phyloP scores from a whole-genome alignment of 164 flowering plant genomes.

The Piper betle region DNA sequence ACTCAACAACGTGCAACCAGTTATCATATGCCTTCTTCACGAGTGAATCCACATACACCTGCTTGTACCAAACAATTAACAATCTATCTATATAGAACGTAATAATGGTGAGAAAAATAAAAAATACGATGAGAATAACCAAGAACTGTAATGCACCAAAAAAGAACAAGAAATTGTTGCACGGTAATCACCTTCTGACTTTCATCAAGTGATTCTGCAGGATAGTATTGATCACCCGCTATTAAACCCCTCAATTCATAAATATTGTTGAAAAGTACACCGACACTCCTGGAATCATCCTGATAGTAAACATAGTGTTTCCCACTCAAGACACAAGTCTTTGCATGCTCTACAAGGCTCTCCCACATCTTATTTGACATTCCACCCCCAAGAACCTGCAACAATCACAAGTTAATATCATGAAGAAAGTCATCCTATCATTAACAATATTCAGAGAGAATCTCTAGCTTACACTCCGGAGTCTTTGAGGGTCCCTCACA shows the following conservation, averaged over 20 bases:
- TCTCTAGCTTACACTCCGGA: slow-evolving; percentile 31
- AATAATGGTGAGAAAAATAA: no score
- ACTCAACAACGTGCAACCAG: no score
- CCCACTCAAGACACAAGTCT: slow-evolving; percentile 41
- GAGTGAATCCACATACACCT: no score
- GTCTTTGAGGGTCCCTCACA: slow-evolving; percentile 36
- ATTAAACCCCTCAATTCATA: slow-evolving; percentile 46
- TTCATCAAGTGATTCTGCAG: slow-evolving; percentile 35
- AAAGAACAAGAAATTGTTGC: no score
- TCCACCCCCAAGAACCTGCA: slow-evolving; percentile 47
- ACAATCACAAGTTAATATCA: not conserved
- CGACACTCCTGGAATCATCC: slow-evolving; percentile 23
- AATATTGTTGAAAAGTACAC: slow-evolving; percentile 41
- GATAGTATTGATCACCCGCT: slow-evolving; percentile 30
- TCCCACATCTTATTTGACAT: no score
- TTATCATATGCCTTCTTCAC: no score
- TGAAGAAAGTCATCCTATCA: not conserved
- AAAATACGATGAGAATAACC: no score
- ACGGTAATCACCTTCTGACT: slow-evolving; percentile 33
- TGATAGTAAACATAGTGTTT: slow-evolving; percentile 43
- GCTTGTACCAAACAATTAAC: no score
- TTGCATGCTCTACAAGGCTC: slow-evolving; percentile 54
- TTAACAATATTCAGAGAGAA: not conserved
- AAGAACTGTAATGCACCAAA: no score
- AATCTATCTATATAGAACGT: no score